Evolutionary conservation across 116 monocot species (phyloP).

Genomic region (Iris pallida): DNA sequence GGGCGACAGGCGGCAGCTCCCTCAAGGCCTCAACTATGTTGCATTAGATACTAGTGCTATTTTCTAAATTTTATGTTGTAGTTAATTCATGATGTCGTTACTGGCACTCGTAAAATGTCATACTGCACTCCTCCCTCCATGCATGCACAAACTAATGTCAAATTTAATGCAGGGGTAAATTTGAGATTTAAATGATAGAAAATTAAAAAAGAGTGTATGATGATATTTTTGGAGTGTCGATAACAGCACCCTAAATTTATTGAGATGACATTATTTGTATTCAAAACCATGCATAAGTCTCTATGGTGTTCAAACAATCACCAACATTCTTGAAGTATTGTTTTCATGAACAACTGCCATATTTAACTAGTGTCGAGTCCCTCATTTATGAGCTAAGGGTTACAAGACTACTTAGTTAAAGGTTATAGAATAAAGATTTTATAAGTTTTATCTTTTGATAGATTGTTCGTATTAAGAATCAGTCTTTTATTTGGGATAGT

Average conservation of each 20-base stretch:
- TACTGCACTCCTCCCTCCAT: no score
- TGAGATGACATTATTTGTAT: neutral
- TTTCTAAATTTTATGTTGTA: no score
- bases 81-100: no score
- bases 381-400: conserved; percentile 72
- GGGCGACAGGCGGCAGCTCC: no score
- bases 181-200: no score
- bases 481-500: neutral
- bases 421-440: neutral
- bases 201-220: no score
- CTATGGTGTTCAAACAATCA: conserved; percentile 65
- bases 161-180: no score
- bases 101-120: no score
- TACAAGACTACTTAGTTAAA: neutral
- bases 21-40: no score
- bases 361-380: conserved; percentile 59
- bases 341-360: conserved; percentile 87
- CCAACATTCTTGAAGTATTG: conserved; percentile 60
- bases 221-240: no score
- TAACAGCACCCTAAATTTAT: neutral
- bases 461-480: neutral
- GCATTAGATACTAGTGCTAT: no score
- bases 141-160: no score
- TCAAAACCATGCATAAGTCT: conserved; percentile 57
- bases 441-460: conserved; percentile 1